Percentiles rank a stretch among this genome's conserved stretches.
phyloP scores from a whole-genome alignment of 192 early-diverging fungal species.

The Kappamyces sp. region DNA sequence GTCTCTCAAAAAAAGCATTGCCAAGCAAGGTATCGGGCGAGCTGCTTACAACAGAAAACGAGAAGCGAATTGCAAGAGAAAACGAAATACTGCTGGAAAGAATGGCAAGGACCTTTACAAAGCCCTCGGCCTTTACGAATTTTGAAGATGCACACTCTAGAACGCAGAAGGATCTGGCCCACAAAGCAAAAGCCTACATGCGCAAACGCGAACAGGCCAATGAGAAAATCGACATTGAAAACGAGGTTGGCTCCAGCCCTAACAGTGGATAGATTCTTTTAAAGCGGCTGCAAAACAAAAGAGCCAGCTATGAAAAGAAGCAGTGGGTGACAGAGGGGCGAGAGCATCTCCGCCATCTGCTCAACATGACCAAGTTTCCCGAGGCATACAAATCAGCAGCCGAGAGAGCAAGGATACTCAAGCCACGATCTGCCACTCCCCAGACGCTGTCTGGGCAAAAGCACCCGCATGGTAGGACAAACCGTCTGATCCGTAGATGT shows the following conservation, averaged over 20 bases:
- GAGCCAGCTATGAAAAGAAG: slow-evolving; percentile 33
- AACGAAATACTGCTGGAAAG: slow-evolving; percentile 40
- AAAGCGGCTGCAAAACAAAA: slow-evolving; percentile 27
- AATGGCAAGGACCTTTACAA: slow-evolving; percentile 36
- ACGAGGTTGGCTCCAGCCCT: slow-evolving; percentile 23
- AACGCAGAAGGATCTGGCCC: slow-evolving; percentile 18
- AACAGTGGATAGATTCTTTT: slow-evolving; percentile 20
- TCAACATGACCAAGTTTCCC: slow-evolving; percentile 34
- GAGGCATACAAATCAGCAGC: slow-evolving; percentile 24
- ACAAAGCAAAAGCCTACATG: slow-evolving; percentile 26
- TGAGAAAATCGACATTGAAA: slow-evolving; percentile 33
- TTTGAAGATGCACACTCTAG: slow-evolving; percentile 17
- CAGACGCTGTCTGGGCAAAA: too few relatives aligned
- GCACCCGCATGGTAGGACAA: too few relatives aligned
- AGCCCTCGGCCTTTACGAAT: slow-evolving; percentile 29
- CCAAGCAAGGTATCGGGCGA: background rate
- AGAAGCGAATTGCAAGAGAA: slow-evolving; percentile 31
- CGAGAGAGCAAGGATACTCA: too few relatives aligned
- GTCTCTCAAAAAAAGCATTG: slow-evolving; percentile 24
- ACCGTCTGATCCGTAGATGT: too few relatives aligned
- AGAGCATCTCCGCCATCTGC: slow-evolving; percentile 34
- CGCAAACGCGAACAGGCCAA: slow-evolving; percentile 20
- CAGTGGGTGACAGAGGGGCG: slow-evolving; percentile 38
- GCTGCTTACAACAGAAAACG: slow-evolving; percentile 24
- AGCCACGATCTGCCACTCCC: too few relatives aligned